Evolutionary conservation across 2,329 filamentous ascomycete genomes (phyloP), one percentile per base, ranked within the genome.

Genomic region (Fusarium verrucosum): DNA sequence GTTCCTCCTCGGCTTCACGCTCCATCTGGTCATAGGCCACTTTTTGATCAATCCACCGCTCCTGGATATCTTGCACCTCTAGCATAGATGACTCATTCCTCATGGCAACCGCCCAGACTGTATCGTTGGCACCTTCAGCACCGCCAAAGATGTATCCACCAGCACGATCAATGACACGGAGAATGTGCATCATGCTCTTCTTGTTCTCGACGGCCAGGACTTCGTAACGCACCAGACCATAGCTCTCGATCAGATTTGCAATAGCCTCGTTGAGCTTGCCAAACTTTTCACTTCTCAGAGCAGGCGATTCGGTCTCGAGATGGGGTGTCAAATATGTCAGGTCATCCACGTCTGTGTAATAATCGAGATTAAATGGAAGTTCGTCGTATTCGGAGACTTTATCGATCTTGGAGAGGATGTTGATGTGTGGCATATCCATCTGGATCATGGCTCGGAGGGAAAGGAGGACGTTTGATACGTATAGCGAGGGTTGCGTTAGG

Each of bases 341-440:
- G 72, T 97, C 93, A 77, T 99, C 94, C 9, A 98, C 94, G 76
- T 99, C 94, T 61, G 95, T 98, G 77, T 98, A 99, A 78, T 90
- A 99, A 67, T 97, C 94, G 58, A 99, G 88, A 72, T 97, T 97
- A 82, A 99, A 97, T 0, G 94, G 92, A 0, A 99, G 83, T 23
- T 92, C 87, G 42, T 92, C 89, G 73, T 97, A 97, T 49, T 90
- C 87, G 32, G 89, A 82, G 50, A 99, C 83, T 74, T 97, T 97
- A 79, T 99, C 95, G 79, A 99, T 96, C 80, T 99, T 99, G 56
- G 94, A 97, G 23, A 99, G 85, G 62, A 99, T 92, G 73, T 99
- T 99, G 68, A 99, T 83, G 74, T 97, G 92, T 1, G 95, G 93
- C 62, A 98, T 90, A 74, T 98, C 95, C 86, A 99, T 94, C 79